A percentile compares a stretch with the other conserved stretches of the same genome.
phyloP scores from a whole-genome alignment of 805 yeast species.

The Candida vaughaniae region DNA sequence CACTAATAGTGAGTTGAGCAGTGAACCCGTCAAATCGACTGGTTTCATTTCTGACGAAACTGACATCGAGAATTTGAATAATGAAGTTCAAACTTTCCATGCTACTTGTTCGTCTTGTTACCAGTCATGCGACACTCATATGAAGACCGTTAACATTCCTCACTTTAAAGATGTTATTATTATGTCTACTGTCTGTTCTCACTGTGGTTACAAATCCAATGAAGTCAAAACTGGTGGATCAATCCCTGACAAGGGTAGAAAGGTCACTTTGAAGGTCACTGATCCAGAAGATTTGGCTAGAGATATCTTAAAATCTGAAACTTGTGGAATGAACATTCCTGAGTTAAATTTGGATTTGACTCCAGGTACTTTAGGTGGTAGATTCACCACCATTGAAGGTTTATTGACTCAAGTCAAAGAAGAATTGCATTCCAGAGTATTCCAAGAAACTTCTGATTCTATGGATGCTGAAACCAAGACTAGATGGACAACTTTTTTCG shows the following conservation, averaged over 20 bases:
- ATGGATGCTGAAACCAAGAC: conserved; percentile 75
- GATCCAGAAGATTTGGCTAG: conserved; percentile 93
- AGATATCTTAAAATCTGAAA: conserved; percentile 91
- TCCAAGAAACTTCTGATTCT: conserved; percentile 83
- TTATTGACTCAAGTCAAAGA: conserved; percentile 83
- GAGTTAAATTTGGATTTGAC: conserved; percentile 88
- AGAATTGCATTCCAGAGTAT: conserved; percentile 82
- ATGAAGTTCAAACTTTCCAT: conserved; percentile 89
- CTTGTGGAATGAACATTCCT: conserved; percentile 83
- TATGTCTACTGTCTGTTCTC: conserved; percentile 91
- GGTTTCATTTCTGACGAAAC: conserved; percentile 70
- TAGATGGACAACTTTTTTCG: conserved; percentile 84
- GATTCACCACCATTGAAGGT: conserved; percentile 97
- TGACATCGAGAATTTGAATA: conserved; percentile 79
- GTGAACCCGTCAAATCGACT: conserved; percentile 33
- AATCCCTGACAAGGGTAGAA: conserved; percentile 81
- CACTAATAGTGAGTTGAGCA: conserved; percentile 22
- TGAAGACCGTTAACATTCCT: conserved; percentile 96
- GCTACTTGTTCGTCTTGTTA: conserved; percentile 93
- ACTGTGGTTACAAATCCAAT: conserved; percentile 93
- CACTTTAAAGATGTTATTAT: conserved; percentile 96
- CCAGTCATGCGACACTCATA: conserved; percentile 82
- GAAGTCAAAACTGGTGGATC: conserved; percentile 99
- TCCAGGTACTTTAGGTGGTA: conserved; percentile 96
- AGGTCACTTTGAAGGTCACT: conserved; percentile 67